Evolutionary conservation across 2,329 filamentous ascomycete species (phyloP).

Genomic region (Tolypocladium tundrense): DNA sequence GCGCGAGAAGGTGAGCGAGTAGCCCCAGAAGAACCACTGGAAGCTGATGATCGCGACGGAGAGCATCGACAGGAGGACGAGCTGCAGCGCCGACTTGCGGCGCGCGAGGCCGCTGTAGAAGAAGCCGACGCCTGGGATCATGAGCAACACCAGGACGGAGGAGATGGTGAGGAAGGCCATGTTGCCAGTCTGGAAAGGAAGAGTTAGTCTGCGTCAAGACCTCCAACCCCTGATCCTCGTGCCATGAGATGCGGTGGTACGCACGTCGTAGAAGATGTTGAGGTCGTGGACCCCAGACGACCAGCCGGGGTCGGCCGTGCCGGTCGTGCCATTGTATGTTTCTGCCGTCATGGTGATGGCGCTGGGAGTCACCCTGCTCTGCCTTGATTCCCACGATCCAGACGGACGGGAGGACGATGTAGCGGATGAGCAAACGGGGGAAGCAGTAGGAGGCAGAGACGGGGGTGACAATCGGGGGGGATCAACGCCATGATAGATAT

Average conservation of each 20-base stretch:
- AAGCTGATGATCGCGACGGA: constrained; percentile 70
- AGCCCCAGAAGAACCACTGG: constrained; percentile 96
- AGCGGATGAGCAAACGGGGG: neutral
- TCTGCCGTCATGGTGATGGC: constrained; percentile 17
- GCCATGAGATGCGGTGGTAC: constrained; percentile 11
- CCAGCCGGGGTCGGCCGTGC: constrained; percentile 39
- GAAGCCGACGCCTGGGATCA: constrained; percentile 90
- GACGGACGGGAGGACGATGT: neutral
- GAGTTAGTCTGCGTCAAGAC: neutral
- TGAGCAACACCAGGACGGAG: constrained; percentile 73
- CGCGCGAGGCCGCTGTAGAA: constrained; percentile 89
- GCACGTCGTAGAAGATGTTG: constrained; percentile 75
- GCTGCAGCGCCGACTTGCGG: constrained; percentile 76
- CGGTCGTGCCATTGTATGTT: constrained; percentile 40
- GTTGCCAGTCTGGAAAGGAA: constrained; percentile 55
- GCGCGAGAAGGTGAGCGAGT: constrained; percentile 76
- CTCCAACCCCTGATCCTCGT: neutral
- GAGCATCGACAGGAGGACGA: constrained; percentile 80
- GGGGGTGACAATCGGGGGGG: neutral
- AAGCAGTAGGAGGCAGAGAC: neutral
- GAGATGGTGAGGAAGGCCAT: constrained; percentile 71
- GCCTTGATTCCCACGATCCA: neutral
- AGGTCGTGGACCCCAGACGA: constrained; percentile 51
- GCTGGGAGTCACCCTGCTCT: neutral
- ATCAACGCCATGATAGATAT: neutral